Evolutionary conservation across 495 filamentous ascomycete species (phyloP), one percentile per base, ranked within the genome.

Genomic region (Evansstolkia leycettana): DNA sequence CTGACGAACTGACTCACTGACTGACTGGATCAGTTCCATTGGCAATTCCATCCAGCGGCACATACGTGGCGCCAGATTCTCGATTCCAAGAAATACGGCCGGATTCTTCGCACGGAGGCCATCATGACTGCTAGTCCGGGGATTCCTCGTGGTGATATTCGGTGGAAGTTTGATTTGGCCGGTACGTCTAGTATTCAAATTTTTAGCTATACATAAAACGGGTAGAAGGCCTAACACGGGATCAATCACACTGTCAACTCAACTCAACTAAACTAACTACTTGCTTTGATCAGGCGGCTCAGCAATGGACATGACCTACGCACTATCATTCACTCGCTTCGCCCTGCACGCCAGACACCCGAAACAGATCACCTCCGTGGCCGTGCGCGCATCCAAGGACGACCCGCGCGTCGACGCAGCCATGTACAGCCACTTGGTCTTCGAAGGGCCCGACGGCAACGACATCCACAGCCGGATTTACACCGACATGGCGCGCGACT

Each of bases 131-230:
- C 45, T 9, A 39, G 36, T 13, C 51, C 40, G 4, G 38, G 34
- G 6, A 37, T 40, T 20, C 39, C 51, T 0, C 29, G 50, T 5
- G 60, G 69, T 16, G 62, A 77, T 47, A 81, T 77, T 41, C 55
- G 72, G 2, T 78, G 63, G 53, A 40, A 61, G 14, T 78, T 70
- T 39, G 50, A 63, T 2, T 54, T 78, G 0, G 55, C 57, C 9
- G 75, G 75, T 13, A 33, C n/a, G 1, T 25, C n/a, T n/a, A n/a
- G n/a, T n/a, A n/a, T n/a, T n/a, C n/a, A n/a, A n/a, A n/a, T n/a
- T n/a, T n/a, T n/a, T n/a, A n/a, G n/a, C n/a, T n/a, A n/a, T n/a
- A n/a, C n/a, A n/a, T n/a, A n/a, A n/a, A n/a, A n/a, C n/a, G n/a
- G n/a, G n/a, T n/a, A n/a, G n/a, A n/a, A n/a, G n/a, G n/a, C n/a